A percentile compares a stretch with the other conserved stretches of the same genome.
phyloP scores from a whole-genome alignment of 495 filamentous ascomycete genomes.

The Penicillium taxi region DNA sequence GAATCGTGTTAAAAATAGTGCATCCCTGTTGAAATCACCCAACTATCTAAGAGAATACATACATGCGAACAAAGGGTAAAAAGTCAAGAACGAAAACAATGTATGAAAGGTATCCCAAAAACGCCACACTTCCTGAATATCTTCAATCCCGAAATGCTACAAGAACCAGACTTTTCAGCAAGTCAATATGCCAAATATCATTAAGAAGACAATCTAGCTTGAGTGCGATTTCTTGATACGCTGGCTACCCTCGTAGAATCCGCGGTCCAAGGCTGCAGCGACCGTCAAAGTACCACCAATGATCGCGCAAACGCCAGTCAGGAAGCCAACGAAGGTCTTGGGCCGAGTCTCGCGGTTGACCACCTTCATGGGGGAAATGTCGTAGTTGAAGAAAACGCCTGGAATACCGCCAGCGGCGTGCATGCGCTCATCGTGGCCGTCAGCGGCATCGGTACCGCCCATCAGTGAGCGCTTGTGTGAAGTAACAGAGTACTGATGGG shows the following conservation, averaged over 20 bases:
- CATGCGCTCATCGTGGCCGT: slow-evolving; percentile 82
- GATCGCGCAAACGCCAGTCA: slow-evolving; percentile 89
- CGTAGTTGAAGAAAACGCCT: slow-evolving; percentile 97
- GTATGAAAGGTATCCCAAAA: slow-evolving; percentile 24
- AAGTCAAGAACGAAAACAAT: slow-evolving; percentile 12
- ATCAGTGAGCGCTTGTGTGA: slow-evolving; percentile 80
- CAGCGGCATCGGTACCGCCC: slow-evolving; percentile 72
- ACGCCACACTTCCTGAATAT: slow-evolving; percentile 23
- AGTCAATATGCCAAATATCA: too few relatives aligned
- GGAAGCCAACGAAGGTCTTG: slow-evolving; percentile 82
- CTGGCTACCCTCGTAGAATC: slow-evolving; percentile 78
- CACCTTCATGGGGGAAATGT: slow-evolving; percentile 99
- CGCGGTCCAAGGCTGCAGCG: slow-evolving; percentile 85
- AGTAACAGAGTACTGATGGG: slow-evolving; percentile 95
- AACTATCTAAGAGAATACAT: slow-evolving; percentile 11
- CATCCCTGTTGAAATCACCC: too few relatives aligned
- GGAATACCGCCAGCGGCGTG: slow-evolving; percentile 89
- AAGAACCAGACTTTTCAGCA: too few relatives aligned
- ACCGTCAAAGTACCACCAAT: slow-evolving; percentile 94
- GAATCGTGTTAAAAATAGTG: too few relatives aligned
- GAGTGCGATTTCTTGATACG: slow-evolving; percentile 80
- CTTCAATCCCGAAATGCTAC: slow-evolving; percentile 2
- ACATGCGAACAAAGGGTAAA: slow-evolving; percentile 7
- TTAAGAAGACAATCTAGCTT: slow-evolving; percentile 17
- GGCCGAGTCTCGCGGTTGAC: slow-evolving; percentile 87